Conservation (phyloP, 2,329 filamentous ascomycete species). For the Berkeleyomyces rouxiae region DNA sequence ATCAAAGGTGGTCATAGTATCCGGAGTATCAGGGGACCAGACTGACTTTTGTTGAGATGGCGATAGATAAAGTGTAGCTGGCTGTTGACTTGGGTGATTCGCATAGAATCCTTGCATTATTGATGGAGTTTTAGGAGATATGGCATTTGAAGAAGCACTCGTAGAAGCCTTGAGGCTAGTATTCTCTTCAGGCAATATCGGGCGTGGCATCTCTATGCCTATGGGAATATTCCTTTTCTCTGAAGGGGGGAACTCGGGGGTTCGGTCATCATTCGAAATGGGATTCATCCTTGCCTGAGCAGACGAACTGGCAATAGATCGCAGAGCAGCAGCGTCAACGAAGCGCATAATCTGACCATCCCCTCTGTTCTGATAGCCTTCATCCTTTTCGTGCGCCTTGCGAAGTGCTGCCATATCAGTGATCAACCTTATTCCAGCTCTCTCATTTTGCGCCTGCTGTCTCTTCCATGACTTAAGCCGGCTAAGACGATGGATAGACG, state of each 20-base stretch:
- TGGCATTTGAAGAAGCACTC: constrained; percentile 25
- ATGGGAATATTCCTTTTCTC: constrained; percentile 57
- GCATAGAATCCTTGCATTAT: constrained; percentile 13
- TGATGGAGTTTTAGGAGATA: not conserved
- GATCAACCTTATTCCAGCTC: constrained; percentile 49
- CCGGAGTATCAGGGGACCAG: constrained; percentile 47
- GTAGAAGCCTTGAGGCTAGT: constrained; percentile 35
- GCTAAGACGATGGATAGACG: constrained; percentile 26
- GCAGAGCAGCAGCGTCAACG: constrained; percentile 41
- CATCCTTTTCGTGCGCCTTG: constrained; percentile 11
- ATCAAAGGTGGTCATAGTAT: constrained; percentile 26
- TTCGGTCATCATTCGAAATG: constrained; percentile 27
- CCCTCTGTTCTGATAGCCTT: constrained; percentile 10
- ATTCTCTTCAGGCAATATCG: constrained; percentile 18
- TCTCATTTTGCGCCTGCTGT: constrained; percentile 42
- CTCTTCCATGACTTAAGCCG: constrained; percentile 41
- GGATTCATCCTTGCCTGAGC: constrained; percentile 27
- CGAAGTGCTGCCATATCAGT: constrained; percentile 47
- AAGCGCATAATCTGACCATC: constrained; percentile 28
- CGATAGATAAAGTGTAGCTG: not conserved
- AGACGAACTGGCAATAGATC: constrained; percentile 40
- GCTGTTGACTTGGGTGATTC: constrained; percentile 1
- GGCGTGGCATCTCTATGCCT: constrained; percentile 47
- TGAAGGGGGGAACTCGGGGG: constrained; percentile 40
- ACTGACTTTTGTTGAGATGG: constrained; percentile 8